Percentiles rank a stretch among this genome's conserved stretches.
These are phyloP conservation scores for Fistulinella cinereoalba DNA, from an alignment of 1,284 basidiomycete genomes.

Conservation along the genomic window DNA sequence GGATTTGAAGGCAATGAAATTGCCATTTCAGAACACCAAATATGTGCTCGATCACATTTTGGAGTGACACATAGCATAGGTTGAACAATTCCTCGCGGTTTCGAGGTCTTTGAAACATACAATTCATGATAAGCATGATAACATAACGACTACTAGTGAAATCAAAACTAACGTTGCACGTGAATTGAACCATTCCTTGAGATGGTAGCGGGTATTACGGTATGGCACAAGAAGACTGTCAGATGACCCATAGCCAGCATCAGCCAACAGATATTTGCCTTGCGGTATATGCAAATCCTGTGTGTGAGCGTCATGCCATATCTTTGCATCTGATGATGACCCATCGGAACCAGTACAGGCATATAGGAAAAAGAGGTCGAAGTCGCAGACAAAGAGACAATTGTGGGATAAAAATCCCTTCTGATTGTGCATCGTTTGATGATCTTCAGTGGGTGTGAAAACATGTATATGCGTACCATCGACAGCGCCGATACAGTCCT, in stretches of 20 bases:
- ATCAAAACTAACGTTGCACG: too few relatives aligned
- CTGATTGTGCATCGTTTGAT: not conserved
- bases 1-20: constrained; percentile 28
- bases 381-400: constrained; percentile 22
- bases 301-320: not conserved
- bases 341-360: not conserved
- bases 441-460: not conserved
- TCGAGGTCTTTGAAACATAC: not conserved
- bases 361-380: constrained; percentile 9
- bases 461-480: not conserved
- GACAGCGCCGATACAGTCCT: not conserved
- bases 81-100: constrained; percentile 41
- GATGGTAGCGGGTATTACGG: not conserved
- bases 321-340: not conserved
- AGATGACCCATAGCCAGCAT: not conserved
- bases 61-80: constrained; percentile 30
- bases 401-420: constrained; percentile 25
- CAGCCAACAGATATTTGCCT: constrained; percentile 14
- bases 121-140: not conserved
- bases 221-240: constrained; percentile 1
- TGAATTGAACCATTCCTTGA: constrained; percentile 1
- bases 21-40: constrained; percentile 41
- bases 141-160: too few relatives aligned
- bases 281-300: not conserved
- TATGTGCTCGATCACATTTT: constrained; percentile 18